Conservation (phyloP, 2,329 filamentous ascomycete species). For the Xylariaceae sp. region DNA sequence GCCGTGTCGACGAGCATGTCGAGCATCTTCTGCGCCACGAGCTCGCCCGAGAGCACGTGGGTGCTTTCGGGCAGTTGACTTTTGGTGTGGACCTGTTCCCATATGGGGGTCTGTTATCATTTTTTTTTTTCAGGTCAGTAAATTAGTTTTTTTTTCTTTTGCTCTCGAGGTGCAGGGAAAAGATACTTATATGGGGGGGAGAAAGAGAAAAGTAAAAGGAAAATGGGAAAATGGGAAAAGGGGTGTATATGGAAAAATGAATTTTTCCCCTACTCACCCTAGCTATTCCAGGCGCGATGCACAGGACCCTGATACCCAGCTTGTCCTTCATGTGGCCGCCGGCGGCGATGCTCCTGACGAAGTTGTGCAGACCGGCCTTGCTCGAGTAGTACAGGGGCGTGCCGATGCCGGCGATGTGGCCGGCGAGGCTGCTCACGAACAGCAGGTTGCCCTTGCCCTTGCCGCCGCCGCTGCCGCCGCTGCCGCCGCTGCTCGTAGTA, state of each 20-base stretch:
- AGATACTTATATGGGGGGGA: neutral
- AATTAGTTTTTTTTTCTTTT: too few species aligned
- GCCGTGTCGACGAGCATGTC: neutral
- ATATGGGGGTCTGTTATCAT: conserved; percentile 6
- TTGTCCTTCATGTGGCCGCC: conserved; percentile 29
- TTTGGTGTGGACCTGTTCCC: neutral
- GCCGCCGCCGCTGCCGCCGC: too few species aligned
- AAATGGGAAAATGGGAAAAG: neutral
- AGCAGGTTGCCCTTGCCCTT: conserved; percentile 28
- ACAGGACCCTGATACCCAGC: conserved; percentile 31
- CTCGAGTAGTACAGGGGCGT: conserved; percentile 35
- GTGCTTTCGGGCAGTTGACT: neutral
- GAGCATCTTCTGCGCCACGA: conserved; percentile 2
- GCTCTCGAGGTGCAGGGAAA: too few species aligned
- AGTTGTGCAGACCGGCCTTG: conserved; percentile 35
- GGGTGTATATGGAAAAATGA: neutral
- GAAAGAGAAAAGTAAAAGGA: neutral
- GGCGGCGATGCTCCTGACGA: conserved; percentile 29
- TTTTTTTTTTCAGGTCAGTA: too few species aligned
- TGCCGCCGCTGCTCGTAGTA: too few species aligned
- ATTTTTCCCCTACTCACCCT: neutral
- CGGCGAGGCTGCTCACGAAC: conserved; percentile 33
- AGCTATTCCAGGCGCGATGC: conserved; percentile 18
- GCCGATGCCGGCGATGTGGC: conserved; percentile 25
- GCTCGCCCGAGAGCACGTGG: neutral